A percentile compares a stretch with the other conserved stretches of the same genome.
These are phyloP conservation scores for Vicia villosa DNA, from an alignment of 306 rosid genomes.

Conservation along the genomic window DNA sequence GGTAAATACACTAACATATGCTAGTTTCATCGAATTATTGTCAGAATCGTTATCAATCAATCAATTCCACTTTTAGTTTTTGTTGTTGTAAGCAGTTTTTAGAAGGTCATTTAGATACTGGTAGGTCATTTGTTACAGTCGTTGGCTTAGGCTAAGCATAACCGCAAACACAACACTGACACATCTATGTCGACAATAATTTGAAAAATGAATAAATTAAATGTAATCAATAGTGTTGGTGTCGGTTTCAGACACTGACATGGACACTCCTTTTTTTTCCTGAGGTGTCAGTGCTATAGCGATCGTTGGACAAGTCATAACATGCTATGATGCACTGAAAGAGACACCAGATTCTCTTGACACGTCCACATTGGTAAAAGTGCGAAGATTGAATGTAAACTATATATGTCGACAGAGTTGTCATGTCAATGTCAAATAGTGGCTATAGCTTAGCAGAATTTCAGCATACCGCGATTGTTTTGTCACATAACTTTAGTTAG, in stretches of 20 bases:
- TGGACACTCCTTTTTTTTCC: too few species aligned
- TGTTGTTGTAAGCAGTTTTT: slow-evolving; percentile 6
- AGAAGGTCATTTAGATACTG: background rate
- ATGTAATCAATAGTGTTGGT: background rate
- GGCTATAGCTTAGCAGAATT: background rate
- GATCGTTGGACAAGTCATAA: too few species aligned
- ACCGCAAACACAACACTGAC: background rate
- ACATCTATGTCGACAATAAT: background rate
- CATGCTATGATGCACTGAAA: too few species aligned
- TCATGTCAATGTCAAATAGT: background rate
- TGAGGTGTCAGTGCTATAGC: too few species aligned
- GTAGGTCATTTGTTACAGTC: background rate
- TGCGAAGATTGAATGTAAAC: too few species aligned
- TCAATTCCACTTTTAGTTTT: background rate
- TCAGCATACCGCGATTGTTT: background rate
- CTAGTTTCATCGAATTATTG: background rate
- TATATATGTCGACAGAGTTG: background rate
- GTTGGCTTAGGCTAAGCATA: background rate
- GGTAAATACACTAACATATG: slow-evolving; percentile 47
- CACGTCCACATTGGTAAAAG: too few species aligned
- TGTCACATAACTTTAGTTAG: background rate
- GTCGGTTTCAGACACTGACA: too few species aligned
- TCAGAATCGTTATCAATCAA: background rate
- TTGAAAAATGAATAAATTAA: background rate
- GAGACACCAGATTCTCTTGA: too few species aligned